Conservation (phyloP, 257 asterid species). For the Schizonepeta tenuifolia region DNA sequence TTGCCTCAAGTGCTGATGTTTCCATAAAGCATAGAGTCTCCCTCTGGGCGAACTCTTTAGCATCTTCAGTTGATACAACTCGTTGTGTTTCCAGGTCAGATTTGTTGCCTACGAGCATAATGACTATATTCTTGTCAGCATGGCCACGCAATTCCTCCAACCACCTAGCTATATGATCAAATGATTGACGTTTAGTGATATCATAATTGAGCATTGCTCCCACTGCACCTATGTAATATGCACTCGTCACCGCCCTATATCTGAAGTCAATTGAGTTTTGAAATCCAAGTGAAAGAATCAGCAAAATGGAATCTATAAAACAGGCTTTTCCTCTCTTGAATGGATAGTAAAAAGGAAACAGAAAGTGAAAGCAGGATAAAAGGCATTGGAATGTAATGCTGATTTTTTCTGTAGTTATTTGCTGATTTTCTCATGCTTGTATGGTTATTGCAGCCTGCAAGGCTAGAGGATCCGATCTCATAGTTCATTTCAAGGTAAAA, state of each 20-base stretch:
- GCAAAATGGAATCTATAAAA: too few species aligned
- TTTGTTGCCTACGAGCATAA: constrained; percentile 90
- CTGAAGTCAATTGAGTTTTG: constrained; percentile 49
- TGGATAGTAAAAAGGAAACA: too few species aligned
- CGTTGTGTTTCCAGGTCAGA: constrained; percentile 69
- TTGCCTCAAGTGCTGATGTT: constrained; percentile 87
- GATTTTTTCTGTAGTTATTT: too few species aligned
- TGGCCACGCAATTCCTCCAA: constrained; percentile 77
- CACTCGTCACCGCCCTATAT: constrained; percentile 91
- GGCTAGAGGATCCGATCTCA: too few species aligned
- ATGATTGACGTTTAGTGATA: constrained; percentile 73
- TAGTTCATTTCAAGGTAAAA: too few species aligned
- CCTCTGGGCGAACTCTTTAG: constrained; percentile 80
- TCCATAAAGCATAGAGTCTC: constrained; percentile 88
- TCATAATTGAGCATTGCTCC: constrained; percentile 95
- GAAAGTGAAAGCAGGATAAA: too few species aligned
- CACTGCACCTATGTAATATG: constrained; percentile 90
- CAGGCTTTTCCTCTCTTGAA: too few species aligned
- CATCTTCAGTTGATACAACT: constrained; percentile 76
- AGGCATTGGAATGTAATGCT: too few species aligned
- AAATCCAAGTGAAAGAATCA: too few species aligned
- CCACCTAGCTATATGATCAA: constrained; percentile 85
- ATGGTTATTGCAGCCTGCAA: too few species aligned
- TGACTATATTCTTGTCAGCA: constrained; percentile 81
- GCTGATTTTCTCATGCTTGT: too few species aligned